Evolutionary conservation across 2,329 filamentous ascomycete genomes (phyloP).

Genomic region (Pyrenophora tritici-repentis): DNA sequence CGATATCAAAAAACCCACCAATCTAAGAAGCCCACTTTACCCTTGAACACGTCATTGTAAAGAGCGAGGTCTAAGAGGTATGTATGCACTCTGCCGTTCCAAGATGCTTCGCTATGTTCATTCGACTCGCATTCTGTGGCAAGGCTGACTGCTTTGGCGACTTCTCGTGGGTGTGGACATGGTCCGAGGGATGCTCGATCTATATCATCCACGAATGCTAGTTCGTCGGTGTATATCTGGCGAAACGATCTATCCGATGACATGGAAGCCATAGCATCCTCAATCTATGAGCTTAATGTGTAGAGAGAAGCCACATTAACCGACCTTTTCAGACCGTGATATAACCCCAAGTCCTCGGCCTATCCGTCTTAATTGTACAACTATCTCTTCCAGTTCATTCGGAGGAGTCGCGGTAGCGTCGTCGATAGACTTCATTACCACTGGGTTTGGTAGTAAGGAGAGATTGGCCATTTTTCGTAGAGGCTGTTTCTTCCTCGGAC

Average conservation of each 20-base stretch:
- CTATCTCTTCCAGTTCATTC: not conserved
- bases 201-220: slow-evolving; percentile 1
- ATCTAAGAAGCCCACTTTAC: slow-evolving; percentile 1
- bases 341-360: slow-evolving; percentile 1
- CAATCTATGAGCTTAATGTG: not conserved
- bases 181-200: not conserved
- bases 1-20: not conserved
- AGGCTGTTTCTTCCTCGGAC: not conserved
- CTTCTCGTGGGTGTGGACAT: not conserved
- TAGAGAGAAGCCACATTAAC: not conserved
- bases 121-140: slow-evolving; percentile 2
- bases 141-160: not conserved
- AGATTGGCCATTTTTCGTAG: slow-evolving; percentile 1
- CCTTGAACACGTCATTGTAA: not conserved
- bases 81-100: slow-evolving; percentile 11
- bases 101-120: slow-evolving; percentile 4
- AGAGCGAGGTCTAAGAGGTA: slow-evolving; percentile 3
- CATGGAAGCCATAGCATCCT: not conserved
- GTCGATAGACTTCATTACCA: not conserved
- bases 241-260: not conserved
- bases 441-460: not conserved
- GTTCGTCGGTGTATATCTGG: not conserved
- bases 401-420: not conserved
- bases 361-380: not conserved
- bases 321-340: not conserved